Evolutionary conservation across 2,329 filamentous ascomycete species (phyloP).

Genomic region (Phialocephala subalpina): DNA sequence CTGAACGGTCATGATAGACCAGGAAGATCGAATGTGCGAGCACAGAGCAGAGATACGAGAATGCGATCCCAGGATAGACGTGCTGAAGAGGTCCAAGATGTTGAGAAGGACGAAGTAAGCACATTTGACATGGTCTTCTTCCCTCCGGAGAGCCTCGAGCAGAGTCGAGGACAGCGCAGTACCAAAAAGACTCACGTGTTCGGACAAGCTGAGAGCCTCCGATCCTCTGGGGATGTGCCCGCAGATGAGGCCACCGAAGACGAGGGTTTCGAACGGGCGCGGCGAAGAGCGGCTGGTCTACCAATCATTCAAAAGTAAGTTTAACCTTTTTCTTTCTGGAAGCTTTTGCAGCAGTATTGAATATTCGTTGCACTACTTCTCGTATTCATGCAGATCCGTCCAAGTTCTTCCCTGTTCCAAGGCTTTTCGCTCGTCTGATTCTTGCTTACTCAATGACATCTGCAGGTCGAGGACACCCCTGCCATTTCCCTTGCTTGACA

Average conservation of each 20-base stretch:
- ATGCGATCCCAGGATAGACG: constrained; percentile 50
- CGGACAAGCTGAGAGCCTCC: constrained; percentile 45
- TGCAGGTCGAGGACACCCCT: constrained; percentile 55
- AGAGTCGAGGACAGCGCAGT: constrained; percentile 39
- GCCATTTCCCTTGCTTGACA: constrained; percentile 80
- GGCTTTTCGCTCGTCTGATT: constrained; percentile 15
- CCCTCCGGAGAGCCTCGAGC: constrained; percentile 36
- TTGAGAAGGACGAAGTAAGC: constrained; percentile 41
- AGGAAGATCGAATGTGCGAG: constrained; percentile 17
- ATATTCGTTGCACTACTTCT: constrained; percentile 36
- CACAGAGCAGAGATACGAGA: constrained; percentile 34
- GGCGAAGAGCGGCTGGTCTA: constrained; percentile 42
- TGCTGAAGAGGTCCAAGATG: constrained; percentile 36
- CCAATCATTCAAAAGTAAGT: constrained; percentile 44
- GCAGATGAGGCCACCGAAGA: constrained; percentile 33
- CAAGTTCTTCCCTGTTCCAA: constrained; percentile 35
- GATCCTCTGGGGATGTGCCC: constrained; percentile 38
- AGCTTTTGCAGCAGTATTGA: neutral
- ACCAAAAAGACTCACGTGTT: constrained; percentile 46
- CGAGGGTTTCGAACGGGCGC: constrained; percentile 43
- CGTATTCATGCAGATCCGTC: constrained; percentile 43
- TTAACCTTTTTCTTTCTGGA: constrained; percentile 12
- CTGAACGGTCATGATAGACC: constrained; percentile 31
- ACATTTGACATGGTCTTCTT: constrained; percentile 48
- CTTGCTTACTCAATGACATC: constrained; percentile 27